phyloP scores from a whole-genome alignment of 225 moss, liverwort and hornwort species.

The Thuidium tamariscinum region DNA sequence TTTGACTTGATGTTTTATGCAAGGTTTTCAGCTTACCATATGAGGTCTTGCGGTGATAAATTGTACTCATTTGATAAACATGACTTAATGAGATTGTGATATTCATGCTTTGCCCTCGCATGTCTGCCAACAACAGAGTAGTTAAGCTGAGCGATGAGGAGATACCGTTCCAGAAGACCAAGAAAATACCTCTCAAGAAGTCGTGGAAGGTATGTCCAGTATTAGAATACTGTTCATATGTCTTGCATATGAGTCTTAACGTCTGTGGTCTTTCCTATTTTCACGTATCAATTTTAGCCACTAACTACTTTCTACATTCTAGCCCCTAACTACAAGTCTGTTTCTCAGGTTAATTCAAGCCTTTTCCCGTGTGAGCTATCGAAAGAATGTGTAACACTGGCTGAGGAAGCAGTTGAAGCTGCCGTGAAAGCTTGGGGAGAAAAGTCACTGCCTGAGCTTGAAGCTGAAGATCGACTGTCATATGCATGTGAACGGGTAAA shows the following conservation, averaged over 20 bases:
- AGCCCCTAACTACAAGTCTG: not conserved
- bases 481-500: conserved; percentile 88
- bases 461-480: conserved; percentile 90
- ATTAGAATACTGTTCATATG: not conserved
- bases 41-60: not conserved
- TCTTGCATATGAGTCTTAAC: not conserved
- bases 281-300: not conserved
- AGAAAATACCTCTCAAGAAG: conserved; percentile 65
- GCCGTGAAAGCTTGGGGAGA: conserved; percentile 80
- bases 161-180: conserved; percentile 79
- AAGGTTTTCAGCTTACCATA: not conserved
- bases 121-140: conserved; percentile 40
- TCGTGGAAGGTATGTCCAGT: conserved; percentile 65
- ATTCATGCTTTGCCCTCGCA: not conserved
- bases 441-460: conserved; percentile 71
- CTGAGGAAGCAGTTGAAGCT: conserved; percentile 66
- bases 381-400: conserved; percentile 16
- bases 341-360: conserved; percentile 56
- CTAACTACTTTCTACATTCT: not conserved
- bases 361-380: conserved; percentile 83
- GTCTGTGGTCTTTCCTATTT: not conserved
- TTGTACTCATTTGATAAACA: not conserved
- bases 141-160: conserved; percentile 71
- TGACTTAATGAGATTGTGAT: not conserved
- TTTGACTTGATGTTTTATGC: not conserved